phyloP scores from a whole-genome alignment of 192 early-diverging fungal species.

The Cladochytrium replicatum region DNA sequence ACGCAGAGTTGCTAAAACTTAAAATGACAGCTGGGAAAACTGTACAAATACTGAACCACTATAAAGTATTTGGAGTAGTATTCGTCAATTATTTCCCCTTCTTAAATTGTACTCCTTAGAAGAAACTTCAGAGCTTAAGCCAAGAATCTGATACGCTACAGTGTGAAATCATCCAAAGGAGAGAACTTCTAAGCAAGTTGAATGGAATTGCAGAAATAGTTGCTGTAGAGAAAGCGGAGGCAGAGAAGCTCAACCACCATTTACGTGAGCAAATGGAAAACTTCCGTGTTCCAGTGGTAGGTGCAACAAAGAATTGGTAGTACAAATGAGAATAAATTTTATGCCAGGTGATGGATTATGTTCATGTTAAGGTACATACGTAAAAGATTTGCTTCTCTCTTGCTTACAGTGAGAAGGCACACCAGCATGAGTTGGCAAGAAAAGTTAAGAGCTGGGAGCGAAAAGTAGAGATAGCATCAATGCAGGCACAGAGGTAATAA shows the following conservation, averaged over 20 bases:
- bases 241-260: conserved; percentile 17
- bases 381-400: conserved; percentile 9
- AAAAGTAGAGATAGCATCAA: conserved; percentile 45
- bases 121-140: conserved; percentile 35
- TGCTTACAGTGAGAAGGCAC: conserved; percentile 19
- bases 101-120: conserved; percentile 18
- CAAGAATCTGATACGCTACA: conserved; percentile 29
- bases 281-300: conserved; percentile 40
- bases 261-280: conserved; percentile 36
- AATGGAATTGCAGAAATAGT: conserved; percentile 31
- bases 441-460: conserved; percentile 46
- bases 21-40: conserved; percentile 56
- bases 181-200: conserved; percentile 38
- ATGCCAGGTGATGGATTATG: conserved; percentile 43
- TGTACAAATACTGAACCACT: conserved; percentile 45
- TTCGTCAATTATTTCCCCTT: not conserved
- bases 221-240: conserved; percentile 26
- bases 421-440: conserved; percentile 38
- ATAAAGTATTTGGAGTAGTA: conserved; percentile 29
- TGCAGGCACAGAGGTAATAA: conserved; percentile 38
- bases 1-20: conserved; percentile 47
- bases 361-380: conserved; percentile 17
- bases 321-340: not conserved
- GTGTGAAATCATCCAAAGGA: conserved; percentile 33
- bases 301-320: not conserved